Percentiles rank a stretch among this genome's conserved stretches.
Evolutionary conservation across 257 asterid genomes (phyloP).

Genomic region (Solanum pinnatisectum): DNA sequence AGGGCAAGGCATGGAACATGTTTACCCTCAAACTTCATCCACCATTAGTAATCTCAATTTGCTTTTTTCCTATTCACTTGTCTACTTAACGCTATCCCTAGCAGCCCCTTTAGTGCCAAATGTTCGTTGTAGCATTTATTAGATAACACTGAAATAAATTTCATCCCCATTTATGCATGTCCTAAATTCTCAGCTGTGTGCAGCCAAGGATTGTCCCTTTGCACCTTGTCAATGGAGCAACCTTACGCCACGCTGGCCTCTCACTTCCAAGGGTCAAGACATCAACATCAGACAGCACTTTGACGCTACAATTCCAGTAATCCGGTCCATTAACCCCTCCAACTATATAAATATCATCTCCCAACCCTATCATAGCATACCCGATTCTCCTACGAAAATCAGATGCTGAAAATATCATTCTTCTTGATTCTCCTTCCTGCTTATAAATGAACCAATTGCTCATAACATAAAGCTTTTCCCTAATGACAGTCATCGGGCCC

Average conservation of each 20-base stretch:
- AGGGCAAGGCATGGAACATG: neutral
- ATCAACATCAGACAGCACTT: conserved; percentile 62
- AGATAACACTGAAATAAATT: neutral
- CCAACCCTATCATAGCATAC: conserved; percentile 76
- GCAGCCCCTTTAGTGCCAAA: neutral
- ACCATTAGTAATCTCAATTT: neutral
- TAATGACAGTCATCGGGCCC: conserved; percentile 88
- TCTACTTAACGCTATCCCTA: neutral
- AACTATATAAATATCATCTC: conserved; percentile 72
- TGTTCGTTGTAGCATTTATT: neutral
- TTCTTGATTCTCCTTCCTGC: conserved; percentile 60
- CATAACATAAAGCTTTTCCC: conserved; percentile 74
- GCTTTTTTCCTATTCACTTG: neutral
- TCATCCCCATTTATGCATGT: neutral
- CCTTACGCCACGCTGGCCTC: conserved; percentile 74
- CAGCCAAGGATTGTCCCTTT: conserved; percentile 87
- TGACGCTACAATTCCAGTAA: conserved; percentile 67
- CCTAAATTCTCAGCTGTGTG: conserved; percentile 68
- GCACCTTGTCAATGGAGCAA: conserved; percentile 79
- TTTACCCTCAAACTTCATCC: neutral
- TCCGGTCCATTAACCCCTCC: conserved; percentile 96
- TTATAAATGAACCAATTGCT: conserved; percentile 67
- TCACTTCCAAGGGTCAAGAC: conserved; percentile 68
- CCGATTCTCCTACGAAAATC: conserved; percentile 79
- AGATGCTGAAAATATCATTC: conserved; percentile 55